Base-by-base conservation (phyloP, 2,329 filamentous ascomycete genomes). In the Ceratocystis harringtonii region DNA sequence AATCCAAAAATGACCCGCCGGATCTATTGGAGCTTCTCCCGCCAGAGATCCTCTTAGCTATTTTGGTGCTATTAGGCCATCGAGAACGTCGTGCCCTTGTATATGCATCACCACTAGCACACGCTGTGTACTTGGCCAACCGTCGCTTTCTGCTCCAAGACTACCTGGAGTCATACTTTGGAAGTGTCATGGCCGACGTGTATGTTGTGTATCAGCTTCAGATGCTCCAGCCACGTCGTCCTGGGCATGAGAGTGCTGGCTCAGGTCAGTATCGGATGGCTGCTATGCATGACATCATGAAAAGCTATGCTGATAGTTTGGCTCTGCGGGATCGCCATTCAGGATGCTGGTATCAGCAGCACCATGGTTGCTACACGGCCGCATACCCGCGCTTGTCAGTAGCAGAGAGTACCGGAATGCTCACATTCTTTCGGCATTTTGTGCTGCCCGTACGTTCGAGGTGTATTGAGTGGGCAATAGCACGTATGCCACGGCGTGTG, bases 201-300 rank as follows among this genome's bases (percentile, higher is more conserved):
- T 63, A 67, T 28, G 30, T 55, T 3, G 61, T 67, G 15, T 67
- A 63, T 19, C 63, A 63, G 55, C 25, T 67, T 15, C 66, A 67
- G 30, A 61, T 63, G 58, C 61, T 67, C 5, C 61, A 67, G 43
- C 66, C 66, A 3, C 30, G 57, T 10, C 62, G 58, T 28, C 45
- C 36, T 52, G 48, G 5, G 2, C 45, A 50, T 30, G 28, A 28
- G 22, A n/a, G 52, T 22, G 15, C 52, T 15, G 52, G 43, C 55
- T 60, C 63, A 30, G 19, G 48, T 17, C 52, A 65, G 41, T 45
- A n/a, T 17, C 63, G 63, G n/a, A 44, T 65, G 41, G 52, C 36
- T 22, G 63, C 43, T 15, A 61, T 65, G 52, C 28, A 61, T 43
- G 30, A 41, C 2, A 19, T 65, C 36, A n/a, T 65, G 22, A 25